Conservation (phyloP, 1,139 yeast genomes). For the Yamadazyma sp. region DNA sequence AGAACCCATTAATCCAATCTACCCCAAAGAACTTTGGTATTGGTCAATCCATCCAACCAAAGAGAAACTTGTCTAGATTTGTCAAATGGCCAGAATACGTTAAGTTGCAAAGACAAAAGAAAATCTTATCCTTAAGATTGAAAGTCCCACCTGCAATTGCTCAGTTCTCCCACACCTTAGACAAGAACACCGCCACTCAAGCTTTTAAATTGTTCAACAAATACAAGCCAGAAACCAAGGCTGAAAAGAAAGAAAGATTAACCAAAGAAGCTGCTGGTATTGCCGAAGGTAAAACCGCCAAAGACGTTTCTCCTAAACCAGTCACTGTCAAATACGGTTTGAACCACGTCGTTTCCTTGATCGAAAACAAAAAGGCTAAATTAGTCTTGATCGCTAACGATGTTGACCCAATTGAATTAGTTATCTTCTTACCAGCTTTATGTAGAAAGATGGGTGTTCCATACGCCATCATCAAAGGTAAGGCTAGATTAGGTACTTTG, state of each 20-base stretch:
- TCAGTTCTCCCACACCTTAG: conserved; percentile 92
- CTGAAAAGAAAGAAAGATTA: conserved; percentile 98
- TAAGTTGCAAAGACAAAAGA: conserved; percentile 89
- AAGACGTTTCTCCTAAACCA: conserved; percentile 95
- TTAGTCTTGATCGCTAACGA: conserved; percentile 96
- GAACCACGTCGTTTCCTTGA: conserved; percentile 94
- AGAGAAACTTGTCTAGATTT: conserved; percentile 69
- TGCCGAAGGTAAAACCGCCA: conserved; percentile 95
- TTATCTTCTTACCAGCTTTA: conserved; percentile 94
- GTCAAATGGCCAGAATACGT: conserved; percentile 98
- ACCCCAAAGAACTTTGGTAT: conserved; percentile 44
- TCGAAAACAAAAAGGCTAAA: conserved; percentile 98
- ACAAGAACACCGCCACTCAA: conserved; percentile 97
- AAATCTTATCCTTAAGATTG: conserved; percentile 89
- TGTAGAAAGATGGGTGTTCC: conserved; percentile 99
- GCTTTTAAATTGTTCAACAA: conserved; percentile 95
- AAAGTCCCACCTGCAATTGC: conserved; percentile 98
- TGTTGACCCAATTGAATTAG: conserved; percentile 98
- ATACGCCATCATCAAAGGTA: conserved; percentile 97
- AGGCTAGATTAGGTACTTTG: conserved; percentile 97
- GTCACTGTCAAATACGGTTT: conserved; percentile 95
- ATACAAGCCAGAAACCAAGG: conserved; percentile 96
- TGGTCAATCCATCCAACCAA: conserved; percentile 44
- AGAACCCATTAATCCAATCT: conserved; percentile 43
- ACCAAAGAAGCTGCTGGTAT: conserved; percentile 98